phyloP scores from a whole-genome alignment of 2,329 filamentous ascomycete genomes.

The Pseudogymnoascus sp. region DNA sequence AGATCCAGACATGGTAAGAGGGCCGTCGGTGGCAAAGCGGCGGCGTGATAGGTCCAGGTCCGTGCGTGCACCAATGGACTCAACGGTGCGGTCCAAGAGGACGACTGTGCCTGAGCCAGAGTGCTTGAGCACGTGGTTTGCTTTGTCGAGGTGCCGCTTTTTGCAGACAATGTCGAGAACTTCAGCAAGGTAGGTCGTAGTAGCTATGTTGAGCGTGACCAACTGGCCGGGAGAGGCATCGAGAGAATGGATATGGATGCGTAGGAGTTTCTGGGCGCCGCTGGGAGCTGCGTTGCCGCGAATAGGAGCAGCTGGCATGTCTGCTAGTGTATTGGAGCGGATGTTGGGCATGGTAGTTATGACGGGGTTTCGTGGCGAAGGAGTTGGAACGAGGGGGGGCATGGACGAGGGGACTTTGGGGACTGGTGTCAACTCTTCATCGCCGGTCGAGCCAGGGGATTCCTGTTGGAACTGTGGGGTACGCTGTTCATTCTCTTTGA shows the following conservation, averaged over 20 bases:
- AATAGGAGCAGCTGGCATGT: constrained; percentile 40
- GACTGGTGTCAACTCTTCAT: constrained; percentile 37
- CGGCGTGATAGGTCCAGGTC: constrained; percentile 70
- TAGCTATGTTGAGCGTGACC: constrained; percentile 67
- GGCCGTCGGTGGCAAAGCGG: constrained; percentile 67
- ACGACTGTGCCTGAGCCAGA: constrained; percentile 67
- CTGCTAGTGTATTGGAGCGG: constrained; percentile 47
- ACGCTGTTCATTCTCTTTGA: constrained; percentile 58
- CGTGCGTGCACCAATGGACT: constrained; percentile 65
- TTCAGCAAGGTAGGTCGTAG: constrained; percentile 75
- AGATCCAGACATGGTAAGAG: constrained; percentile 59
- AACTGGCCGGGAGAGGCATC: constrained; percentile 66
- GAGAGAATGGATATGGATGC: constrained; percentile 62
- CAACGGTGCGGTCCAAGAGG: constrained; percentile 68
- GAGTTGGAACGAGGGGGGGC: constrained; percentile 37
- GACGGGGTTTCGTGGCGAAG: constrained; percentile 46
- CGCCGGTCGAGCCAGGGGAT: constrained; percentile 31
- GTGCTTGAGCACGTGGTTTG: constrained; percentile 69
- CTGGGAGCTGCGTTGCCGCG: constrained; percentile 37
- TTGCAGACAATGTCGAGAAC: constrained; percentile 71
- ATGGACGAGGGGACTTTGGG: constrained; percentile 25
- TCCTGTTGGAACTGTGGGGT: constrained; percentile 61
- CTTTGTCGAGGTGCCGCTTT: constrained; percentile 71
- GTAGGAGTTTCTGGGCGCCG: constrained; percentile 62
- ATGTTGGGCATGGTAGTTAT: constrained; percentile 49